Evolutionary conservation across 2,329 filamentous ascomycete species (phyloP).

Genomic region (Pestalotiopsis sp.): DNA sequence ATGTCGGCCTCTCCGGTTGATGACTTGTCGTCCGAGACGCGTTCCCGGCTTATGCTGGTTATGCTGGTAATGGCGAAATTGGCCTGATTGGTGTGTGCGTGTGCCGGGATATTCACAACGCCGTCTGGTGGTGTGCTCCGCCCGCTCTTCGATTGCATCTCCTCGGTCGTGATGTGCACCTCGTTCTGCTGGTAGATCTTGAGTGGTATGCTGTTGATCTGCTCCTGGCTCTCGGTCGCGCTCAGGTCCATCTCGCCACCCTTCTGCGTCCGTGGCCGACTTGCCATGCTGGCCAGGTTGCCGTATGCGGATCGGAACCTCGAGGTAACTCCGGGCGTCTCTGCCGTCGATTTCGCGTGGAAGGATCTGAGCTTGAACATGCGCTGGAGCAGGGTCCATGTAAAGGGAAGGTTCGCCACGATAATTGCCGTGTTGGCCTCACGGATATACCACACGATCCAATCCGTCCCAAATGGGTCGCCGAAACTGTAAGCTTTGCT

Average conservation of each 20-base stretch:
- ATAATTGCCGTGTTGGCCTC: constrained; percentile 49
- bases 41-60: not conserved
- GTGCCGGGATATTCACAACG: not conserved
- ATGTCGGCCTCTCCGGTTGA: not conserved
- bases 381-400: constrained; percentile 44
- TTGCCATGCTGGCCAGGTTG: constrained; percentile 18
- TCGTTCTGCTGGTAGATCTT: constrained; percentile 40
- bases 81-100: not conserved
- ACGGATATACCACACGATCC: constrained; percentile 49
- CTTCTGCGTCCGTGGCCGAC: constrained; percentile 21
- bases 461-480: constrained; percentile 38
- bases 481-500: constrained; percentile 47
- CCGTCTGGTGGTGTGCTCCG: not conserved
- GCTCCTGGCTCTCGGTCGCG: constrained; percentile 38
- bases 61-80: not conserved
- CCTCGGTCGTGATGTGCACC: constrained; percentile 27
- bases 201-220: constrained; percentile 38
- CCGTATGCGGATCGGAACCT: constrained; percentile 28
- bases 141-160: not conserved
- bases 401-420: constrained; percentile 44
- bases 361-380: constrained; percentile 38
- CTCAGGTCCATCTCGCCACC: constrained; percentile 19
- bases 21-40: not conserved
- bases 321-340: constrained; percentile 23
- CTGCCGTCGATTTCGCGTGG: constrained; percentile 30